phyloP scores from a whole-genome alignment of 495 filamentous ascomycete species.

The Penicillium dipodomyicola region DNA sequence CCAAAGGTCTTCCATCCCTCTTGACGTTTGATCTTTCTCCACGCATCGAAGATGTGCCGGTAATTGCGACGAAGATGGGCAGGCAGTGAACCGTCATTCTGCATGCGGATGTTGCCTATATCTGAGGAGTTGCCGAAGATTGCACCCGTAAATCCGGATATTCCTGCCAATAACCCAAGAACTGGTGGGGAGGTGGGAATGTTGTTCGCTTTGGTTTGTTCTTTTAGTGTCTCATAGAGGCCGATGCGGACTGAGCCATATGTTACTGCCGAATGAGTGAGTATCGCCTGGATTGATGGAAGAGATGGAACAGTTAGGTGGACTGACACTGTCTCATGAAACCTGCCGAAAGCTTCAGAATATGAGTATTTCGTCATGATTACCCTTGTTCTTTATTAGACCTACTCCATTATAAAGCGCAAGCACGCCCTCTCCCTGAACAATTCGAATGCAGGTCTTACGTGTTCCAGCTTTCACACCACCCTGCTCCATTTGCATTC shows the following conservation, averaged over 20 bases:
- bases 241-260: constrained; percentile 45
- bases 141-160: constrained; percentile 77
- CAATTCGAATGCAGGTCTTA: constrained; percentile 32
- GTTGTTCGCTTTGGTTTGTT: constrained; percentile 48
- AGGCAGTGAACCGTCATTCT: constrained; percentile 78
- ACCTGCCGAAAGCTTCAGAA: constrained; percentile 25
- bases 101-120: constrained; percentile 91
- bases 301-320: neutral
- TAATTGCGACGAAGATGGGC: constrained; percentile 69
- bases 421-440: constrained; percentile 27
- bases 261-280: constrained; percentile 25
- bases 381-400: neutral
- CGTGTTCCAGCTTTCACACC: constrained; percentile 31
- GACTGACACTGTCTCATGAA: constrained; percentile 28
- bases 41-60: constrained; percentile 73
- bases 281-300: neutral
- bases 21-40: constrained; percentile 70
- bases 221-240: constrained; percentile 69
- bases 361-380: neutral
- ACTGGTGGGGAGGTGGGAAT: constrained; percentile 53
- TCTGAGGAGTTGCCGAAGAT: constrained; percentile 84
- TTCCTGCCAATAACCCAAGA: constrained; percentile 68
- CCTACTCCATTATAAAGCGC: constrained; percentile 41
- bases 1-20: constrained; percentile 66
- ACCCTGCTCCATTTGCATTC: constrained; percentile 31